Evolutionary conservation across 495 filamentous ascomycete genomes (phyloP), one percentile per base, ranked within the genome.

Genomic region (Xylaria telfairii): DNA sequence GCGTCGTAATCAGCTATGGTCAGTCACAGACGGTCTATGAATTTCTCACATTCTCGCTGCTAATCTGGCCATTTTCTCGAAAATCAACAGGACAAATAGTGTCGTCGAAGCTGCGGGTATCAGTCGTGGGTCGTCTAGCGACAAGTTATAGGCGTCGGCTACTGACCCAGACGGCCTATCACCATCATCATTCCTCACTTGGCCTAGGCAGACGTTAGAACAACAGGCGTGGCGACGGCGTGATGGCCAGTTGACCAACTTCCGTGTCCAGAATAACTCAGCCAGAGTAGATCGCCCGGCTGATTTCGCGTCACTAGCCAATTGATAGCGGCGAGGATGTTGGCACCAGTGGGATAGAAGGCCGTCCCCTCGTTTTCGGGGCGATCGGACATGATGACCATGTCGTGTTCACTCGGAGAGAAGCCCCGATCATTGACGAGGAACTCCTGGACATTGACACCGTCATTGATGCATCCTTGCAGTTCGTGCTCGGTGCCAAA

Each of bases 21-120:
- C 10, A 30, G 5, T 24, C 47, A 57, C 10, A 32, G 17, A 51
- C 26, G 26, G 54, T 65, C 30, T 70, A 83, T 15, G 2, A 46
- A 26, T 13, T 49, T 46, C 44, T 49, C 44, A 80, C 26, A 81
- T 79, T 47, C 70, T 85, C 83, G 71, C 83, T 87, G 21, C 81
- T 81, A 32, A 89, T 82, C 71, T 89, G 87, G 7, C 87, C 87
- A 42, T 75, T 78, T 10, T 69, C 68, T 70, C 80, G 76, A 57
- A 86, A 89, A 74, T 89, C 88, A 5, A 87, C 77, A 1, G 88
- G 88, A 32, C 86, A 87, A 68, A 90, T 88, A 0, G 86, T 87
- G 61, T 88, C 85, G 63, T 88, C 86, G 66, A 86, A 84, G 32
- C 86, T 84, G 57, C 68, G 46, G 19, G 70, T 65, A 59, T 81